phyloP scores from a whole-genome alignment of 2,329 filamentous ascomycete genomes.

The Sporothrix curviconia region DNA sequence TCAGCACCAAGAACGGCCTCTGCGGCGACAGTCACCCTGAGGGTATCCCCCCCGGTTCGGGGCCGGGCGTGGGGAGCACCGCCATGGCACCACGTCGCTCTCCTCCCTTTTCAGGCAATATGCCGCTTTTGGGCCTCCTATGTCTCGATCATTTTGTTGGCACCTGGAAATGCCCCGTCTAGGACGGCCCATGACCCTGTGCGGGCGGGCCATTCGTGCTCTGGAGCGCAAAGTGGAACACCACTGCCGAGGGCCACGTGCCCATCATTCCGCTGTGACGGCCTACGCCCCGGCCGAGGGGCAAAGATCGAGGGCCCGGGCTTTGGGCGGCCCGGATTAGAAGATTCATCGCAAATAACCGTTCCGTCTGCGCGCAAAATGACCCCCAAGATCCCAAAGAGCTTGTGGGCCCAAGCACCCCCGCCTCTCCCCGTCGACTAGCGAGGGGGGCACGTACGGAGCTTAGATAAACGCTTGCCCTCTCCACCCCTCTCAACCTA shows the following conservation, averaged over 20 bases:
- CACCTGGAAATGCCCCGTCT: constrained; percentile 74
- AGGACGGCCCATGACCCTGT: constrained; percentile 76
- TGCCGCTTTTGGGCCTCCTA: constrained; percentile 35
- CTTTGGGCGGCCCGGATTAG: constrained; percentile 70
- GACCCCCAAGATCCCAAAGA: too few species aligned
- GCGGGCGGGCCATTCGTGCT: constrained; percentile 61
- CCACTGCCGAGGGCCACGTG: constrained; percentile 58
- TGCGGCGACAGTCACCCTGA: too few species aligned
- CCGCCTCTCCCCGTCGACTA: too few species aligned
- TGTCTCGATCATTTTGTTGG: constrained; percentile 68
- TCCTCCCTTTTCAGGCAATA: neutral
- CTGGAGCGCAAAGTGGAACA: constrained; percentile 58
- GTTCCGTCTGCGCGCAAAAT: too few species aligned
- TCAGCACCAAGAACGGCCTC: too few species aligned
- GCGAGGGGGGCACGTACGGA: too few species aligned
- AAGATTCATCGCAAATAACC: constrained; percentile 74
- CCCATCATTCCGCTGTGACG: constrained; percentile 77
- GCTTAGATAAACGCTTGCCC: too few species aligned
- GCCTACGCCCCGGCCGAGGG: constrained; percentile 71
- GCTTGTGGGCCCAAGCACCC: too few species aligned
- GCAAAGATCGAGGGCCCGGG: constrained; percentile 67
- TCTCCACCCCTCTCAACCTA: too few species aligned
- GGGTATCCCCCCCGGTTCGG: too few species aligned
- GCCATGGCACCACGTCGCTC: neutral
- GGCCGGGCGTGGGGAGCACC: too few species aligned